Base-by-base conservation (phyloP, 768 basidiomycete genomes). In the Vararia minispora region DNA sequence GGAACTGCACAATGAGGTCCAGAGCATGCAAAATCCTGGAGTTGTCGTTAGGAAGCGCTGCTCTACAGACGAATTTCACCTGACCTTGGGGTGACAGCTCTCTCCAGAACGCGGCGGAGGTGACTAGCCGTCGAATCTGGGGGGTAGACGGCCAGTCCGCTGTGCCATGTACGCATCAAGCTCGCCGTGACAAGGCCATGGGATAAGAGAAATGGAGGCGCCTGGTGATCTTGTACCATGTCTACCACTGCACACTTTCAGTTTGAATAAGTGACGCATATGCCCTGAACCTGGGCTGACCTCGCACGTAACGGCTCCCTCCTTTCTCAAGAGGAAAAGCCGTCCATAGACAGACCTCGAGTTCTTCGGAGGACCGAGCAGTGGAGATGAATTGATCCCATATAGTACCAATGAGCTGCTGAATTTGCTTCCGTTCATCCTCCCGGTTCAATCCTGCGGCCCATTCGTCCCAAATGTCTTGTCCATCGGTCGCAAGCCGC, bases 311-410 rank as follows among this genome's bases (percentile, higher is more conserved):
- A 13, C 18, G 14, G 3, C 17, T 20, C n/a, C 38, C 41, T 1
- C 44, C 50, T 11, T 59, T 53, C 32, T 59, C 53, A 20, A 60
- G 39, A 3, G 58, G 58, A 41, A 72, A 73, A 8, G 51, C 40
- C 5, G 58, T 56, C 74, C 74, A 77, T 20, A 78, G 51, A 11
- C 67, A 57, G 4, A 60, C 58, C 35, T 72, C 61, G 13, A 77
- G 57, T 37, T 75, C 67, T 17, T 48, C 50, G 7, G 58, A 44
- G 17, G 53, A 58, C 13, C 64, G 63, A 36, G 62, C 60, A 14
- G 58, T 61, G 12, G 53, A 44, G 8, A 76, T 54, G 48, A 70
- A 76, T 12, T 51, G 40, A 5, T 50, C 45, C 72, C 72, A 74
- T 2, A 65, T 38, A 6, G 48, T 47, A 4, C 48, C 28, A 14